A percentile compares a stretch with the other conserved stretches of the same genome.
phyloP scores from a whole-genome alignment of 805 yeast genomes.

The Metschnikowia continentalis region DNA sequence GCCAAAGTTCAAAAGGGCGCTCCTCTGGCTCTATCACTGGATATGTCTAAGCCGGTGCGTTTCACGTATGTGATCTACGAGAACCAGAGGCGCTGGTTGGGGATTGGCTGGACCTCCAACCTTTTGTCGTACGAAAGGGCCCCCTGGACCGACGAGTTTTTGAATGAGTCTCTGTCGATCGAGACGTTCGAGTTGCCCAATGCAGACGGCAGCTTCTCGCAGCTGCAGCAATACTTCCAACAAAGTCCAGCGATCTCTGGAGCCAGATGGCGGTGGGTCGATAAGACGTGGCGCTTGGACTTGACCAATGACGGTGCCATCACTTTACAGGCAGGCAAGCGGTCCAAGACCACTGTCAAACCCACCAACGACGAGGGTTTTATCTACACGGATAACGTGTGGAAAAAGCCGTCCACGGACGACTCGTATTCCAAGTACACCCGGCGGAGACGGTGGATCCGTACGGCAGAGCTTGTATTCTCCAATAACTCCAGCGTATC shows the following conservation, averaged over 20 bases:
- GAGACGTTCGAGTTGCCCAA: slow-evolving; percentile 80
- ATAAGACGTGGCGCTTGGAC: slow-evolving; percentile 87
- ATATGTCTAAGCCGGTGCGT: slow-evolving; percentile 47
- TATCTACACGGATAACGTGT: slow-evolving; percentile 85
- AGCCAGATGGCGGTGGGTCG: slow-evolving; percentile 93
- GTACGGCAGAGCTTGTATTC: slow-evolving; percentile 81
- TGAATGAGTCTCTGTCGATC: slow-evolving; percentile 77
- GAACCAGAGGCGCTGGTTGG: slow-evolving; percentile 95
- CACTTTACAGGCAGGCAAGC: slow-evolving; percentile 59
- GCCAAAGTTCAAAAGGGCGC: slow-evolving; percentile 43
- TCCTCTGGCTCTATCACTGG: slow-evolving; percentile 9
- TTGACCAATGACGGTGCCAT: slow-evolving; percentile 83
- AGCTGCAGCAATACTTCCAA: slow-evolving; percentile 25
- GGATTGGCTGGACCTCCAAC: slow-evolving; percentile 96
- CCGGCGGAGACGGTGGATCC: slow-evolving; percentile 90
- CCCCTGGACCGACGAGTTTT: slow-evolving; percentile 95
- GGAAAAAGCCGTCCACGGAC: slow-evolving; percentile 88
- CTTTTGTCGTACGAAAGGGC: slow-evolving; percentile 88
- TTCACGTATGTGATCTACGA: slow-evolving; percentile 92
- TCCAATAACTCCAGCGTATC: background rate
- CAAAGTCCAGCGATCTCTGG: slow-evolving; percentile 45
- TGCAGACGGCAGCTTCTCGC: slow-evolving; percentile 39
- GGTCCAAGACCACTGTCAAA: slow-evolving; percentile 53
- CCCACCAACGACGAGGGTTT: slow-evolving; percentile 82
- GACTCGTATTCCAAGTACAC: slow-evolving; percentile 89